phyloP scores from a whole-genome alignment of 1,139 yeast species.

The Suzukiozyma palmioleophila region DNA sequence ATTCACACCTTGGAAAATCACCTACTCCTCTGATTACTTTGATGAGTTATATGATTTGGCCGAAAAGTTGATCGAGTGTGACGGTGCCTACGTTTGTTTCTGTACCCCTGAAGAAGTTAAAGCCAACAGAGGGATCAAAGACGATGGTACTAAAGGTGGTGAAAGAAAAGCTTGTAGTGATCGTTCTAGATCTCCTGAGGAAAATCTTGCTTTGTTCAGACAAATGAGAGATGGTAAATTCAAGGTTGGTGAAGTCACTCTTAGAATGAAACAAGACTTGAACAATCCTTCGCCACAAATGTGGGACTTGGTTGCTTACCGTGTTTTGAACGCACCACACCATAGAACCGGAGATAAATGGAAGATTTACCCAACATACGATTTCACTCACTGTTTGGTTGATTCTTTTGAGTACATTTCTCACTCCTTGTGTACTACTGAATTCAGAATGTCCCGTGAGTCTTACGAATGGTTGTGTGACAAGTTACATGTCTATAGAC shows the following conservation, averaged over 20 bases:
- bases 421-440: conserved; percentile 93
- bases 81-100: conserved; percentile 86
- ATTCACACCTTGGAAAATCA: conserved; percentile 85
- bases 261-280: conserved; percentile 96
- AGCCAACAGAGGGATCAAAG: conserved; percentile 81
- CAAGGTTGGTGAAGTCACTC: conserved; percentile 85
- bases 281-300: conserved; percentile 94
- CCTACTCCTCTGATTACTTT: conserved; percentile 95
- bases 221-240: conserved; percentile 88
- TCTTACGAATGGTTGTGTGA: conserved; percentile 99
- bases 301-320: conserved; percentile 99
- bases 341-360: conserved; percentile 96
- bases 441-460: conserved; percentile 86
- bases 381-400: conserved; percentile 97
- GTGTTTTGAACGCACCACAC: conserved; percentile 88
- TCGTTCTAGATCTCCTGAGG: conserved; percentile 66
- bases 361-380: conserved; percentile 98
- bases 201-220: conserved; percentile 75
- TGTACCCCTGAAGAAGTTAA: conserved; percentile 92
- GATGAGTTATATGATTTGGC: conserved; percentile 85
- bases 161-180: conserved; percentile 80
- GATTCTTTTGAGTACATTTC: conserved; percentile 96
- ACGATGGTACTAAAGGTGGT: conserved; percentile 92
- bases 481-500: conserved; percentile 89
- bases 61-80: conserved; percentile 64